Percentiles rank a stretch among this genome's conserved stretches.
Evolutionary conservation across 2,329 filamentous ascomycete species (phyloP).

Genomic region (Fusarium fracticaudum): DNA sequence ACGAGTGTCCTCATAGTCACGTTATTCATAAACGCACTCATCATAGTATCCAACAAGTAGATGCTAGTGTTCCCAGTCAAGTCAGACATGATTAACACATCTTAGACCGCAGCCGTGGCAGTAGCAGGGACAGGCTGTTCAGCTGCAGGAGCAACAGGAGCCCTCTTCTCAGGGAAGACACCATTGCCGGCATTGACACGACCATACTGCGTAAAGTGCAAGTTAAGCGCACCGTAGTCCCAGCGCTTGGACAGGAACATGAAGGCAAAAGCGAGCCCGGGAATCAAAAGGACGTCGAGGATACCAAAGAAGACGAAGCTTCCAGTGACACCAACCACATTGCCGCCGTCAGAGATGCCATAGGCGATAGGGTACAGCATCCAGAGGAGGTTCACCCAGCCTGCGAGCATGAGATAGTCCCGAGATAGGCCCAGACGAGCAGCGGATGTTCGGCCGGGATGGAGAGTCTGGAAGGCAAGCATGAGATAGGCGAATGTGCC

Average conservation of each 20-base stretch:
- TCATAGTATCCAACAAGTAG: background rate
- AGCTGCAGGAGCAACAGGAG: slow-evolving; percentile 16
- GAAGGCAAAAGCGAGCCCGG: slow-evolving; percentile 54
- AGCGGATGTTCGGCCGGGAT: slow-evolving; percentile 51
- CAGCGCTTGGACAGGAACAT: slow-evolving; percentile 57
- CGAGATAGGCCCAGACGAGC: slow-evolving; percentile 53
- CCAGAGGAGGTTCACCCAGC: slow-evolving; percentile 62
- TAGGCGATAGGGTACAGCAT: slow-evolving; percentile 65
- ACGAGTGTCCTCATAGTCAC: background rate
- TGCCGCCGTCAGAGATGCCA: slow-evolving; percentile 30
- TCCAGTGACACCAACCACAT: slow-evolving; percentile 25
- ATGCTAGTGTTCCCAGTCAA: background rate
- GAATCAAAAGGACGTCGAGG: slow-evolving; percentile 59
- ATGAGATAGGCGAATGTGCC: slow-evolving; percentile 59
- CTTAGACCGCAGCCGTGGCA: slow-evolving; percentile 22
- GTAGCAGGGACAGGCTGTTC: slow-evolving; percentile 10
- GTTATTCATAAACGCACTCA: background rate
- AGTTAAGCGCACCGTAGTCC: slow-evolving; percentile 62
- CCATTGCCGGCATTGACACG: slow-evolving; percentile 55
- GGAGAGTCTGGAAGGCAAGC: slow-evolving; percentile 56
- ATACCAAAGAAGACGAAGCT: slow-evolving; percentile 56
- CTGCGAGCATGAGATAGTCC: slow-evolving; percentile 57
- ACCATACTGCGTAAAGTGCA: slow-evolving; percentile 66
- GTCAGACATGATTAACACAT: background rate
- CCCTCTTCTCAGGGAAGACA: slow-evolving; percentile 58